Evolutionary conservation across 352 stramenopile species (phyloP).

Genomic region (Globisporangium abappressorium): DNA sequence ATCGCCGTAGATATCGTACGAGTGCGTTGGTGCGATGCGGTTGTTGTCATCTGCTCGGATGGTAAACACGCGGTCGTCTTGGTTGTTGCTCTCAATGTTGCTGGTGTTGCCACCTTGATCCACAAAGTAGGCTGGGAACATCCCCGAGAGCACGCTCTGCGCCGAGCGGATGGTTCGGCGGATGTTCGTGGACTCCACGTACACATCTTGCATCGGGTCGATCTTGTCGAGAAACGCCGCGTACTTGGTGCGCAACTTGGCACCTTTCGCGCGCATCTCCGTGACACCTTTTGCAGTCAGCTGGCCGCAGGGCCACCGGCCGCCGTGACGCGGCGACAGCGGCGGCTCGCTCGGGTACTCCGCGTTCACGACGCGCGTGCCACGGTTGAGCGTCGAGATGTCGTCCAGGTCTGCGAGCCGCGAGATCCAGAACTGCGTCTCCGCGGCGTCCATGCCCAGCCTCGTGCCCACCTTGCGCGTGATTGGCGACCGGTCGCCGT

Average conservation of each 20-base stretch:
- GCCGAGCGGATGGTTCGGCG: conserved; percentile 65
- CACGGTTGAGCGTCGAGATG: conserved; percentile 47
- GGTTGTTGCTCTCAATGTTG: background rate
- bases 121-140: conserved; percentile 57
- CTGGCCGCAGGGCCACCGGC: conserved; percentile 70
- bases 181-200: conserved; percentile 81
- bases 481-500: conserved; percentile 79
- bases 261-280: conserved; percentile 61
- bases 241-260: conserved; percentile 43
- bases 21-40: conserved; percentile 55
- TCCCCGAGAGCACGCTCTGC: conserved; percentile 60
- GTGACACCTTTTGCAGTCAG: conserved; percentile 62
- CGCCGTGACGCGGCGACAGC: conserved; percentile 48
- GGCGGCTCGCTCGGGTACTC: conserved; percentile 20
- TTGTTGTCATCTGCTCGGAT: conserved; percentile 54
- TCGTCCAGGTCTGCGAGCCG: conserved; percentile 38
- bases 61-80: conserved; percentile 20
- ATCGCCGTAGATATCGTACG: conserved; percentile 59
- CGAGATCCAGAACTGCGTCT: conserved; percentile 66
- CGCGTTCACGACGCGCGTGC: conserved; percentile 35
- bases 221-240: conserved; percentile 27
- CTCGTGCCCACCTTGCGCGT: conserved; percentile 44
- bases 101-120: conserved; percentile 12
- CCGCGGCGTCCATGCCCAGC: conserved; percentile 36
- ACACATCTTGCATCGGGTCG: conserved; percentile 39